These are phyloP conservation scores for Colletotrichum sp. DNA, from an alignment of 2,329 filamentous ascomycete genomes.

Conservation along the genomic window DNA sequence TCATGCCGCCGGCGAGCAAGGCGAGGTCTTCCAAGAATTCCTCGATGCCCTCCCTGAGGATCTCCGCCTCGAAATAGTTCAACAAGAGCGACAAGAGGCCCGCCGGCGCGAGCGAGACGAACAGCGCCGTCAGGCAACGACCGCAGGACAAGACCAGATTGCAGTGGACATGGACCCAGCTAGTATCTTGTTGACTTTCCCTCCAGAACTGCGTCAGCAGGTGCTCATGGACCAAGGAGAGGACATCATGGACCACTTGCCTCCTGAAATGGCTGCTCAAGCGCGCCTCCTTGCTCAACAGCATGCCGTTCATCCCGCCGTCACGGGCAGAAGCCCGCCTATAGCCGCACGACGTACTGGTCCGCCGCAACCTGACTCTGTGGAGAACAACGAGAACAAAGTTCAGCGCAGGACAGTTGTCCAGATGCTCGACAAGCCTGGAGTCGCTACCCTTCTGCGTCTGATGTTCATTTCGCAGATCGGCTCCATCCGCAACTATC, in stretches of 20 bases:
- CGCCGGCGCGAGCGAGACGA: slow-evolving; percentile 88
- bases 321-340: slow-evolving; percentile 34
- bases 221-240: slow-evolving; percentile 93
- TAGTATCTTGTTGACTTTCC: slow-evolving; percentile 89
- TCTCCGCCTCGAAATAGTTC: slow-evolving; percentile 86
- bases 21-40: slow-evolving; percentile 91
- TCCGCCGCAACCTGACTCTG: slow-evolving; percentile 27
- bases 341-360: slow-evolving; percentile 23
- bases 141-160: slow-evolving; percentile 52
- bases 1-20: slow-evolving; percentile 73
- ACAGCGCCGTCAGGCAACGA: slow-evolving; percentile 69
- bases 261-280: slow-evolving; percentile 85
- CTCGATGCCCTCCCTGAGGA: slow-evolving; percentile 90
- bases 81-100: slow-evolving; percentile 88
- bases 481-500: slow-evolving; percentile 80
- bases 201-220: slow-evolving; percentile 82
- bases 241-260: slow-evolving; percentile 82
- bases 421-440: slow-evolving; percentile 96
- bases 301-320: slow-evolving; percentile 33
- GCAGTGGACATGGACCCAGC: slow-evolving; percentile 86
- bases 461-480: slow-evolving; percentile 97
- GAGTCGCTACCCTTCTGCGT: slow-evolving; percentile 94
- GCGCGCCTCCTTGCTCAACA: slow-evolving; percentile 58
- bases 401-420: slow-evolving; percentile 80
- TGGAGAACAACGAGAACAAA: slow-evolving; percentile 62